These are phyloP conservation scores for Fusarium pseudograminearum DNA, from an alignment of 2,329 filamentous ascomycete genomes.

Conservation along the genomic window DNA sequence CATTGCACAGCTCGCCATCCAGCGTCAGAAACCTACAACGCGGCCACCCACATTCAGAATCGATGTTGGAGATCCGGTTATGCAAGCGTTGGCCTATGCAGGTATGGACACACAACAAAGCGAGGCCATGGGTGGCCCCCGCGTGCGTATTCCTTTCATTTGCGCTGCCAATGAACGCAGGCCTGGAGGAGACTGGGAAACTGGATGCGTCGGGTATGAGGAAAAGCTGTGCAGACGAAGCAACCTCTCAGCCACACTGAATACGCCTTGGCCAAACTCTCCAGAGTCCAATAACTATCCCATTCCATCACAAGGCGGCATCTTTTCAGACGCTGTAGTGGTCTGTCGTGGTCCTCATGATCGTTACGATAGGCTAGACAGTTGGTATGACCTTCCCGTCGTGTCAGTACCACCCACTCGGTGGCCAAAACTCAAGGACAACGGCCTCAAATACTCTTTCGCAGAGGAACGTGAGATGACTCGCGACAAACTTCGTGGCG, in stretches of 20 bases:
- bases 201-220: slow-evolving; percentile 62
- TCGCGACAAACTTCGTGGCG: slow-evolving; percentile 77
- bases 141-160: slow-evolving; percentile 70
- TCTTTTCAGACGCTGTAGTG: slow-evolving; percentile 77
- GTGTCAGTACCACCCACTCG: slow-evolving; percentile 79
- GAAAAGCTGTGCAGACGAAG: slow-evolving; percentile 81
- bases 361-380: slow-evolving; percentile 68
- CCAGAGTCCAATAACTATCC: slow-evolving; percentile 71
- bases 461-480: slow-evolving; percentile 77
- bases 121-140: slow-evolving; percentile 49
- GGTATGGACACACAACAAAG: slow-evolving; percentile 55
- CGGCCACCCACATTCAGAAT: slow-evolving; percentile 63
- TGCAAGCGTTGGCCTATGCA: slow-evolving; percentile 69
- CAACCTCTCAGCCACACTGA: slow-evolving; percentile 77
- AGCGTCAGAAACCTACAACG: slow-evolving; percentile 51
- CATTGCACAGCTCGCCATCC: slow-evolving; percentile 59
- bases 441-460: slow-evolving; percentile 78
- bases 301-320: slow-evolving; percentile 75
- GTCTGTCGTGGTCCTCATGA: slow-evolving; percentile 79
- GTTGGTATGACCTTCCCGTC: slow-evolving; percentile 73
- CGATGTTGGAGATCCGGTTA: slow-evolving; percentile 68
- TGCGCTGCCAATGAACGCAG: slow-evolving; percentile 82
- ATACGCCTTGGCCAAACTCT: slow-evolving; percentile 67
- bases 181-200: slow-evolving; percentile 85
- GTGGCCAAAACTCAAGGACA: slow-evolving; percentile 77